Evolutionary conservation across 2,329 filamentous ascomycete genomes (phyloP), one percentile per base, ranked within the genome.

Genomic region (Fusarium denticulatum): DNA sequence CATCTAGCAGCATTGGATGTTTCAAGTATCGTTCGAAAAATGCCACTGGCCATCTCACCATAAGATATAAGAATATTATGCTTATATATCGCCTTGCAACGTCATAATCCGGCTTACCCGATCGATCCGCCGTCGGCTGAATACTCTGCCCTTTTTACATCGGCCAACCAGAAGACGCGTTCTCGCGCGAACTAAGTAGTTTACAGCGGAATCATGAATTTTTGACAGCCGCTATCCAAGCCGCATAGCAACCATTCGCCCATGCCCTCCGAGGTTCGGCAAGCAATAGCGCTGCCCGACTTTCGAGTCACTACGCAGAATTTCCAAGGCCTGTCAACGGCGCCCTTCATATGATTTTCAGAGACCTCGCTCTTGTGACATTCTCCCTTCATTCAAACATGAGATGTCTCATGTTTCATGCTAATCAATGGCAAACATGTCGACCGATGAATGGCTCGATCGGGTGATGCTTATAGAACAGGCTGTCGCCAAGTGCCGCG

Each of bases 21-120:
- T 28, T 28, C 26, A 28, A 28, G 26, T 28, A 28, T 28, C 26
- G 7, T 32, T 32, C 14, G 4, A 4, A 32, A 32, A 9, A 18
- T 14, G 7, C 6, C 12, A 7, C 13, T 6, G 13, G 9, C 4
- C 7, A 1, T 12, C 5, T 5, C 0, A 8, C 0, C 4, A 22
- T 36, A 1, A 11, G 3, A 36, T 12, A 22, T 10, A 22, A 2
- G 22, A 13, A 8, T 3, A 3, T 2, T 8, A 9, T 22, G 32
- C n/a, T 52, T 22, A 28, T 24, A n/a, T 28, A 55, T 55, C 7
- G 7, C 13, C 5, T 18, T 2, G 0, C 20, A 7, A 28, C 20
- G 24, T 39, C 24, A 28, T 22, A 22, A n/a, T 20, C 56, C 56
- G 56, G 40, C 36, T 18, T 50, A 58, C 15, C 56, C 56, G 56